A percentile compares a stretch with the other conserved stretches of the same genome.
These are phyloP conservation scores for Termitomyces bulborhizus DNA, from an alignment of 768 basidiomycete genomes.

Conservation along the genomic window DNA sequence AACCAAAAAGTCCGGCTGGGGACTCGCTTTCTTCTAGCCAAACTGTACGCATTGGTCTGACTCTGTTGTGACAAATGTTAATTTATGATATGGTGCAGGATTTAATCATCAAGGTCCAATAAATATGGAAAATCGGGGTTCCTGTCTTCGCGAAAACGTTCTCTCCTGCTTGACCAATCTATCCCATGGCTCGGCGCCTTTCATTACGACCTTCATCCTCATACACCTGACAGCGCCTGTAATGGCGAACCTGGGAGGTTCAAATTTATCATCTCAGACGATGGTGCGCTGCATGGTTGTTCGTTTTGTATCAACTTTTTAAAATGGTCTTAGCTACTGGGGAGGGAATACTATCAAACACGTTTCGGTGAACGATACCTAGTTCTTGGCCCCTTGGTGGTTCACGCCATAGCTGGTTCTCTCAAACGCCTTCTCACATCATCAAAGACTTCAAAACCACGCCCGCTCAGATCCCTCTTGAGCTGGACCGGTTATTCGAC, in stretches of 20 bases:
- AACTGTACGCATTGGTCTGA: not conserved
- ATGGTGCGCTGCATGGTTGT: conserved; percentile 47
- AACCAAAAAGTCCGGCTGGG: too few species aligned
- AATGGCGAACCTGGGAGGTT: conserved; percentile 66
- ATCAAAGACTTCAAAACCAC: conserved; percentile 26
- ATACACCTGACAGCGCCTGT: conserved; percentile 78
- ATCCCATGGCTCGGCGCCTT: conserved; percentile 67
- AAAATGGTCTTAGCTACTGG: conserved; percentile 51
- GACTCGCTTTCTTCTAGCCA: not conserved
- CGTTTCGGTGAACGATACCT: conserved; percentile 60
- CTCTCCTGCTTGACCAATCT: conserved; percentile 40
- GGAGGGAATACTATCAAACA: conserved; percentile 84
- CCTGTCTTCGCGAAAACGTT: conserved; percentile 10
- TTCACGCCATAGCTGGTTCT: conserved; percentile 57
- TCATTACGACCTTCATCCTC: conserved; percentile 69
- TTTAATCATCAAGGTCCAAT: not conserved
- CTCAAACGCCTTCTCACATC: conserved; percentile 50
- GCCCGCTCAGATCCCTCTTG: conserved; percentile 36
- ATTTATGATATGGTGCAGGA: not conserved
- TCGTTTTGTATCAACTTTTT: not conserved
- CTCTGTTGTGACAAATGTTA: not conserved
- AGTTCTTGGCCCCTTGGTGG: conserved; percentile 56
- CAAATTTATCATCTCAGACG: conserved; percentile 57
- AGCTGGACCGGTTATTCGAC: conserved; percentile 59
- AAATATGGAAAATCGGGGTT: not conserved